Conservation (phyloP, 805 yeast species). For the Schizosaccharomyces octosporus region DNA sequence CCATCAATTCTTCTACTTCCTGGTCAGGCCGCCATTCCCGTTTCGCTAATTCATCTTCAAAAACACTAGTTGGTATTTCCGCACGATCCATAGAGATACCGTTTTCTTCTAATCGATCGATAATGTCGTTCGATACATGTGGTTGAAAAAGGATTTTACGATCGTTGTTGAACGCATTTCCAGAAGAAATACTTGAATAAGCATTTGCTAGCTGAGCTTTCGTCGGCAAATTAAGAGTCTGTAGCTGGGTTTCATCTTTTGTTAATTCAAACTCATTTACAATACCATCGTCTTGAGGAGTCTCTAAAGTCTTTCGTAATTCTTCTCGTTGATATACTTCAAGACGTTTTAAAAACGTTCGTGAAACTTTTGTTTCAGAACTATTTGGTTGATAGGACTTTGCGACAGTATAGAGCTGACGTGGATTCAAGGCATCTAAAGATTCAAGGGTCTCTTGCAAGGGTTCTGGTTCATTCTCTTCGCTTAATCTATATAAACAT, state of each 20-base stretch:
- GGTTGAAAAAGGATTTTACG: neutral
- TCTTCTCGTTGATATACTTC: neutral
- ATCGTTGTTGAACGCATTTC: neutral
- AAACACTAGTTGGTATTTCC: neutral
- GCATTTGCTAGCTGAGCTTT: neutral
- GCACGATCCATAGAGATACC: neutral
- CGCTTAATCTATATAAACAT: slow-evolving; percentile 46
- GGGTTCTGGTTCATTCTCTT: slow-evolving; percentile 16
- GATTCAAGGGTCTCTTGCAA: slow-evolving; percentile 26
- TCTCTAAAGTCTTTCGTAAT: neutral
- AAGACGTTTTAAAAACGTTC: slow-evolving; percentile 14
- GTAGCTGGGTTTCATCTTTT: neutral
- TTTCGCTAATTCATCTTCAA: neutral
- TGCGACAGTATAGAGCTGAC: slow-evolving; percentile 43
- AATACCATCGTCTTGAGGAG: neutral
- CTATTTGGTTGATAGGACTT: slow-evolving; percentile 68
- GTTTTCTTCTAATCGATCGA: neutral
- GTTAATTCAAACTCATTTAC: neutral
- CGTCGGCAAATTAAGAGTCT: neutral
- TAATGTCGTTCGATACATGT: neutral
- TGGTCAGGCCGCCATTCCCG: neutral
- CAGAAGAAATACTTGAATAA: neutral
- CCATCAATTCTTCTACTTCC: neutral
- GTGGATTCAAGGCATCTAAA: slow-evolving; percentile 36
- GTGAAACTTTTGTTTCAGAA: slow-evolving; percentile 43